Percentiles rank a stretch among this genome's conserved stretches.
These are phyloP conservation scores for Mycena belliarum DNA, from an alignment of 768 basidiomycete genomes.

Conservation along the genomic window DNA sequence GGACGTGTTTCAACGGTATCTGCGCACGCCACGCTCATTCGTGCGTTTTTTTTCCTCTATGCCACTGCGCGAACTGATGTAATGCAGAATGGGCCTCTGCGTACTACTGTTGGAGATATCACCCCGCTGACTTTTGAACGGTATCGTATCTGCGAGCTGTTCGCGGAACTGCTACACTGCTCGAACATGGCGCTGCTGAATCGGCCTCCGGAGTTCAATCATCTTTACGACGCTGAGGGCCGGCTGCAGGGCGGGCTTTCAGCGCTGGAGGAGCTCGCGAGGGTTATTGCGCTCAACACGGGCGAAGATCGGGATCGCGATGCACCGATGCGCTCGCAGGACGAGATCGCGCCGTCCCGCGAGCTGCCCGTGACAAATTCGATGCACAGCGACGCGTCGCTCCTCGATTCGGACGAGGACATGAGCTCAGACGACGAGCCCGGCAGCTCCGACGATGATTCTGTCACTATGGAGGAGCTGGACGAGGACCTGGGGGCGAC, in stretches of 20 bases:
- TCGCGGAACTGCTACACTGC: constrained; percentile 95
- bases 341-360: constrained; percentile 62
- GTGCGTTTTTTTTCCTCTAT: constrained; percentile 45
- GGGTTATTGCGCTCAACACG: constrained; percentile 71
- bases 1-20: constrained; percentile 65
- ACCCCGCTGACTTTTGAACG: constrained; percentile 91
- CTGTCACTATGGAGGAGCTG: constrained; percentile 73
- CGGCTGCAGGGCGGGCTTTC: constrained; percentile 85
- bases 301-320: constrained; percentile 55
- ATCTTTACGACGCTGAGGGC: constrained; percentile 81
- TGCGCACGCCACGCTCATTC: constrained; percentile 73
- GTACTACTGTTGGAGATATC: constrained; percentile 73
- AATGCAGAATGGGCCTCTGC: constrained; percentile 63
- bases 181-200: constrained; percentile 98
- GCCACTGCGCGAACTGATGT: neutral
- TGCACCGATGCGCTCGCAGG: constrained; percentile 50
- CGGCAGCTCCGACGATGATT: constrained; percentile 76
- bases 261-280: constrained; percentile 83
- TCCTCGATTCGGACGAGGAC: constrained; percentile 73
- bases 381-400: constrained; percentile 34
- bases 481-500: constrained; percentile 64
- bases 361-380: constrained; percentile 67
- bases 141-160: constrained; percentile 93
- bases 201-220: constrained; percentile 65
- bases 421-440: constrained; percentile 71